Conservation (phyloP, 352 stramenopile species). For the Thraustotheca clavata region DNA sequence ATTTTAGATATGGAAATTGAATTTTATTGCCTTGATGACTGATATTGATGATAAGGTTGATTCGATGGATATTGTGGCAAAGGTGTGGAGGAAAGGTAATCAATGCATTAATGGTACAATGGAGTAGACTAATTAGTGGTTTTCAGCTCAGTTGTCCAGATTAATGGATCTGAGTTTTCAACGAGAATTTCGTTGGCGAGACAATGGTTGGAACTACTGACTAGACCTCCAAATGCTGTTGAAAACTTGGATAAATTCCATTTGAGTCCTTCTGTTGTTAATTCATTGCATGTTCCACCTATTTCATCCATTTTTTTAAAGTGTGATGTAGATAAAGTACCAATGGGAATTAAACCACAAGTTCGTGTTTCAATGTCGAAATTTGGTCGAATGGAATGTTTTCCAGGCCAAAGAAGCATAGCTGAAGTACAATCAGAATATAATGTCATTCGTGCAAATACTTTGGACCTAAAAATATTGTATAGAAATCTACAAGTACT, state of each 20-base stretch:
- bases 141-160: constrained; percentile 85
- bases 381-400: constrained; percentile 72
- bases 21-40: no score
- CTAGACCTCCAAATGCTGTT: constrained; percentile 68
- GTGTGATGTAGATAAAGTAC: not conserved
- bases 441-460: constrained; percentile 77
- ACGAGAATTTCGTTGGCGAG: constrained; percentile 51
- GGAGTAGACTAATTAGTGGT: no score
- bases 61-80: no score
- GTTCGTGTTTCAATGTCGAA: constrained; percentile 87
- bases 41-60: no score
- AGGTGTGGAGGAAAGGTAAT: no score
- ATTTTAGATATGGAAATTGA: no score
- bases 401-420: constrained; percentile 60
- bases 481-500: not conserved
- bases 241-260: constrained; percentile 70
- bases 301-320: not conserved
- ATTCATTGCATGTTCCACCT: constrained; percentile 51
- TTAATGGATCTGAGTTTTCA: constrained; percentile 60
- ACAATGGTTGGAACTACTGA: constrained; percentile 82
- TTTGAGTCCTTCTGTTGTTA: constrained; percentile 85
- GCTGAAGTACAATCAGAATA: constrained; percentile 87
- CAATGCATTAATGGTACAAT: no score
- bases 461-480: constrained; percentile 23
- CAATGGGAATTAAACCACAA: constrained; percentile 92